Evolutionary conservation across 2,329 filamentous ascomycete genomes (phyloP).

Genomic region (Coniochaeta sp.): DNA sequence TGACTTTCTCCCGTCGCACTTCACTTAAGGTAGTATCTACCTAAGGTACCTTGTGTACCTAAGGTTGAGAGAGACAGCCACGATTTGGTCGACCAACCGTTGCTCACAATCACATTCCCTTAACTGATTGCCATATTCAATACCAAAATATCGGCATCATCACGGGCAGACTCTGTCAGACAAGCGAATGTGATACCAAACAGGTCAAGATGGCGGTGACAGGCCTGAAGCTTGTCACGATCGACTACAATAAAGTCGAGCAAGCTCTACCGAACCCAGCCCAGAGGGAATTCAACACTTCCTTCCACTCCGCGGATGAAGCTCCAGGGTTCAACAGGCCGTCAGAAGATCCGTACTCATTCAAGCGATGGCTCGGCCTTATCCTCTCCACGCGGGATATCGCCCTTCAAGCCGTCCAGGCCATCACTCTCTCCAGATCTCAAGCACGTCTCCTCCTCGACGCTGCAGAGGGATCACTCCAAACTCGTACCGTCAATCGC

Average conservation of each 20-base stretch:
- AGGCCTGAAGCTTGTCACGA: slow-evolving; percentile 5
- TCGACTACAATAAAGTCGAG: slow-evolving; percentile 9
- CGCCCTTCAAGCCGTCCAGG: slow-evolving; percentile 16
- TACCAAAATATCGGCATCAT: neutral
- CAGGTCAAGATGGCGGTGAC: neutral
- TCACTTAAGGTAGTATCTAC: too few species aligned
- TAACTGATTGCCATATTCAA: too few species aligned
- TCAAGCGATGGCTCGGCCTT: slow-evolving; percentile 32
- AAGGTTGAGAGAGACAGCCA: too few species aligned
- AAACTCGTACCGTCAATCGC: slow-evolving; percentile 19
- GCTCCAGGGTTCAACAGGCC: slow-evolving; percentile 19
- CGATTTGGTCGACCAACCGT: too few species aligned
- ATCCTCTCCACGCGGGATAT: slow-evolving; percentile 27
- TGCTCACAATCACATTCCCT: too few species aligned
- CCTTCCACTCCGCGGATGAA: slow-evolving; percentile 23
- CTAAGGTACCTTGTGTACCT: too few species aligned
- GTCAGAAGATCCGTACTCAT: slow-evolving; percentile 26
- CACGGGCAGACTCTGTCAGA: neutral
- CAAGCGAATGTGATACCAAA: neutral
- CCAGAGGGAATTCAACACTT: slow-evolving; percentile 24
- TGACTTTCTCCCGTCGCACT: too few species aligned
- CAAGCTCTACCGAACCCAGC: neutral
- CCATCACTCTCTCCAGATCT: slow-evolving; percentile 16
- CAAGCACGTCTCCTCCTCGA: slow-evolving; percentile 22
- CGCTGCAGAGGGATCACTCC: slow-evolving; percentile 23